Conservation (phyloP, 2,329 filamentous ascomycete species). For the Fusarium pseudograminearum region DNA sequence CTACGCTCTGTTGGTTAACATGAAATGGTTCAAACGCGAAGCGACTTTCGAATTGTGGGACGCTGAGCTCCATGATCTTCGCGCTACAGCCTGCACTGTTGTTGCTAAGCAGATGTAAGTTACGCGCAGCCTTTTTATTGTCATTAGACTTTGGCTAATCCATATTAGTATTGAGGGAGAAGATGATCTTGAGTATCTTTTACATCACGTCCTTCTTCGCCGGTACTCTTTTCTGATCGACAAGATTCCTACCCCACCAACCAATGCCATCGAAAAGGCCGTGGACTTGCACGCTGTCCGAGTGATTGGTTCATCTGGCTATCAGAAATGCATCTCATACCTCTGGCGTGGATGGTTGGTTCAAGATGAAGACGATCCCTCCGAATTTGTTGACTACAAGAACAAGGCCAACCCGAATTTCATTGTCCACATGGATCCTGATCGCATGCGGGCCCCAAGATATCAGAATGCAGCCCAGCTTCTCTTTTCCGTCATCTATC, state of each 20-base stretch:
- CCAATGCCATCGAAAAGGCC: conserved; percentile 92
- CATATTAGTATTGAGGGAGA: conserved; percentile 83
- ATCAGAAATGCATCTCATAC: conserved; percentile 93
- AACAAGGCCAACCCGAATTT: conserved; percentile 83
- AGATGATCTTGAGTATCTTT: conserved; percentile 80
- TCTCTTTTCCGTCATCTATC: conserved; percentile 83
- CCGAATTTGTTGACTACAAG: conserved; percentile 89
- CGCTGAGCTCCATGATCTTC: conserved; percentile 81
- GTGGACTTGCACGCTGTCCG: conserved; percentile 91
- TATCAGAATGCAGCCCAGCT: conserved; percentile 95
- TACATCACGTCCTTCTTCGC: conserved; percentile 85
- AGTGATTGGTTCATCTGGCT: conserved; percentile 91
- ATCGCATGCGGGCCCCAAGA: conserved; percentile 90
- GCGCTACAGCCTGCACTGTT: conserved; percentile 87
- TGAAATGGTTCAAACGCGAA: conserved; percentile 82
- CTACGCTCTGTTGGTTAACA: conserved; percentile 80
- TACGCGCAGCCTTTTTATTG: neutral
- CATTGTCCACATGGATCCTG: conserved; percentile 87
- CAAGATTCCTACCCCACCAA: conserved; percentile 76
- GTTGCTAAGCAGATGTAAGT: conserved; percentile 82
- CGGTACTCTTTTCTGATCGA: conserved; percentile 86
- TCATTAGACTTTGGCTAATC: neutral
- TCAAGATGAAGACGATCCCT: conserved; percentile 92
- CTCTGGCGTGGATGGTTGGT: conserved; percentile 97
- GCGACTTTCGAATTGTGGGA: conserved; percentile 89